Evolutionary conservation across 1,284 basidiomycete species (phyloP), one percentile per base, ranked within the genome.

Genomic region (Taiwanofungus camphoratus): DNA sequence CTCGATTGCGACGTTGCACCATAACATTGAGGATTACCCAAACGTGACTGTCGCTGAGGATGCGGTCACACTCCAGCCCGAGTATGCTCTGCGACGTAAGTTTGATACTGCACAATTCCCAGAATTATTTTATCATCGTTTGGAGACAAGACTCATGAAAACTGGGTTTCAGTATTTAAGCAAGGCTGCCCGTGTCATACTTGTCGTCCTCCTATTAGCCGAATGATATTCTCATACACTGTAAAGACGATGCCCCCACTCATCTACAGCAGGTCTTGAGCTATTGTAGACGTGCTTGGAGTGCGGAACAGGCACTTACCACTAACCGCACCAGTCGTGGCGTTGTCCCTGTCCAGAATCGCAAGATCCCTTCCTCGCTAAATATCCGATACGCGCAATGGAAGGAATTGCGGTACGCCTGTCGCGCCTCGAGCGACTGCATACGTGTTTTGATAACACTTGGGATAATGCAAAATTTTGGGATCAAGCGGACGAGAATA

Each of bases 401-500:
- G 67, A 97, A 87, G 1, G 93, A 87, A 61, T 94, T 96, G 31
- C 81, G 77, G 64, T 98, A 99, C 52, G 92, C 82, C 32, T 76
- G 67, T 15, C 79, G 74, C 2, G 93, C 95, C 52, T 82, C 77
- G 22, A 98, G 74, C 1, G 90, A 86, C 63, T 99, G 95, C 95
- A 99, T 98, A 32, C 95, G 80, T 9, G 95, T 98, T 68, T 98
- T 98, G 68, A 98, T 81, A 15, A 98, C 93, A 59, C 92, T 95
- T 9, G 11, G 6, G 13, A 27, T 27, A 7, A 27, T 8, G 13
- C 8, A 8, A 13, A 27, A 27, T 27, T 7, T 7, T 13, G 31
- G 31, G 11, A 13, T 9, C 15, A 18, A 13, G 9, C 7, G 15
- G 11, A 9, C 16, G 31, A 33, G 7, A 16, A 7, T 9, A n/a